Evolutionary conservation across 108 stramenopile species (phyloP).

Genomic region (Fragilariopsis cylindrus): DNA sequence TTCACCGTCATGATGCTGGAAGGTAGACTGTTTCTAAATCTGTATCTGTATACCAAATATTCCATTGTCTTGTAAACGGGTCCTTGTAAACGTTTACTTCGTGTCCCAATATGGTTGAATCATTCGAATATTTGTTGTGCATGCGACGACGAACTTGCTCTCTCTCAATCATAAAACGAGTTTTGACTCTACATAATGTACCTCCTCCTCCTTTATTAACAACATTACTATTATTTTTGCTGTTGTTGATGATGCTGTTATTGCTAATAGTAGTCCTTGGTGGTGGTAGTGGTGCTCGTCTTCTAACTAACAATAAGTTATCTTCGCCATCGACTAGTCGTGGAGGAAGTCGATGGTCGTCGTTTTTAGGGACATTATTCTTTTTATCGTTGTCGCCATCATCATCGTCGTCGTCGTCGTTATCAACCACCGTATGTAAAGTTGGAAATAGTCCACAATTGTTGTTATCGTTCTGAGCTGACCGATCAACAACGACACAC

Average conservation of each 20-base stretch:
- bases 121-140: conserved; percentile 1
- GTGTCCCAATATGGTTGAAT: conserved; percentile 42
- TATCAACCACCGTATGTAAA: conserved; percentile 7
- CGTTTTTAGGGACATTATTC: background rate
- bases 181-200: conserved; percentile 21
- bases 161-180: conserved; percentile 12
- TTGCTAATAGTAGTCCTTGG: background rate
- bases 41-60: conserved; percentile 71
- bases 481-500: conserved; percentile 63
- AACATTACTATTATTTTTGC: no score
- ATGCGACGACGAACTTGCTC: conserved; percentile 11
- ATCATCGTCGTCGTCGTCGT: background rate
- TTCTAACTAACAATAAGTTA: conserved; percentile 20
- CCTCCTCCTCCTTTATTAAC: background rate
- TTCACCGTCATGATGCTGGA: conserved; percentile 20
- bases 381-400: background rate
- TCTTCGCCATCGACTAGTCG: conserved; percentile 19
- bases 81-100: conserved; percentile 79
- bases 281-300: background rate
- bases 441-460: conserved; percentile 39
- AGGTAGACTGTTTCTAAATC: conserved; percentile 59
- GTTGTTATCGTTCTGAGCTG: conserved; percentile 24
- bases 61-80: conserved; percentile 68
- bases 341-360: background rate
- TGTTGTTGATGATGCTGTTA: background rate